A percentile compares a stretch with the other conserved stretches of the same genome.
Conservation (phyloP, 805 yeast species). For the Candida michaelii region DNA sequence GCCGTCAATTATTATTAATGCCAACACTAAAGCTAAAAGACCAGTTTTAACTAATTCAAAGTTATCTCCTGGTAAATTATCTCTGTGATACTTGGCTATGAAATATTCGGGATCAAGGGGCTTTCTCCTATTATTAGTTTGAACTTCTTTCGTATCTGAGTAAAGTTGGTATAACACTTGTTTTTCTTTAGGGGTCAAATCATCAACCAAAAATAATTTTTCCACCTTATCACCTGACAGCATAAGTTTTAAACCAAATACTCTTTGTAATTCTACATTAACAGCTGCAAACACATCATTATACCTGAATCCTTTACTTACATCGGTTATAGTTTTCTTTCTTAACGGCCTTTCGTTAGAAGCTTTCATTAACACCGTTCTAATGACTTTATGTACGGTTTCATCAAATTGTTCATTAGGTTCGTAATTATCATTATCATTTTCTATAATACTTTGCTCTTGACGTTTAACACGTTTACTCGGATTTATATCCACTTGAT, state of each 20-base stretch:
- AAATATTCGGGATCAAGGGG: slow-evolving; percentile 20
- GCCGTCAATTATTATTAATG: slow-evolving; percentile 30
- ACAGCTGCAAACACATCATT: slow-evolving; percentile 19
- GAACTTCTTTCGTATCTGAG: slow-evolving; percentile 13
- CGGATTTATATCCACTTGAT: neutral
- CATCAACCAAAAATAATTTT: slow-evolving; percentile 20
- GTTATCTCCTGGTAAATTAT: slow-evolving; percentile 21
- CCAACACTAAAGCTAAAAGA: slow-evolving; percentile 26
- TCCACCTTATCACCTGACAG: slow-evolving; percentile 12
- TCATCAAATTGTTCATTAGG: neutral
- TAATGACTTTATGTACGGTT: slow-evolving; percentile 11
- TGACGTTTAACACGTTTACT: neutral
- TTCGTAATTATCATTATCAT: neutral
- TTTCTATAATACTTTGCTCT: neutral
- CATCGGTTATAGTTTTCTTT: slow-evolving; percentile 6
- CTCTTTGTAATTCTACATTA: slow-evolving; percentile 18
- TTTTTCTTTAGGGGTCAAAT: slow-evolving; percentile 20
- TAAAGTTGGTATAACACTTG: slow-evolving; percentile 27
- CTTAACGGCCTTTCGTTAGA: slow-evolving; percentile 5
- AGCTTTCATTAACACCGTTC: slow-evolving; percentile 20
- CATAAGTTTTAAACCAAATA: slow-evolving; percentile 29
- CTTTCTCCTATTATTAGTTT: slow-evolving; percentile 11
- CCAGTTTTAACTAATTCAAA: slow-evolving; percentile 32
- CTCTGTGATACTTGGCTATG: slow-evolving; percentile 21
- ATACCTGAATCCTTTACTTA: slow-evolving; percentile 7